Evolutionary conservation across 768 basidiomycete species (phyloP).

Genomic region (Tephrocybe sp.): DNA sequence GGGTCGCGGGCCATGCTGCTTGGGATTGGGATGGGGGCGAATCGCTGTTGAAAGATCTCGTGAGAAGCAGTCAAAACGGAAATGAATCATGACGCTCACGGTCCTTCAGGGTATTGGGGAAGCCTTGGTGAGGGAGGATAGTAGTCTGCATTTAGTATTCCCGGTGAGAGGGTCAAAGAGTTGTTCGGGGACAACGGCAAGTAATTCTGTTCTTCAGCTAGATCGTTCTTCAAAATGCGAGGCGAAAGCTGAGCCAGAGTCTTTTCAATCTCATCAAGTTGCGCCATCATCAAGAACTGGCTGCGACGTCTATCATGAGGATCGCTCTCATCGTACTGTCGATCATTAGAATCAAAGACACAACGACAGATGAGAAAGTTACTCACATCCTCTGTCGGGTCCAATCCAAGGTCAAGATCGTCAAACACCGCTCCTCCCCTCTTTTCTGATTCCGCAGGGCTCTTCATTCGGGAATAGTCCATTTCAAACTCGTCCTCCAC

Average conservation of each 20-base stretch:
- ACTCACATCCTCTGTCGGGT: conserved; percentile 43
- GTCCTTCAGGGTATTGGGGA: conserved; percentile 26
- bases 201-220: conserved; percentile 33
- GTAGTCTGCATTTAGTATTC: conserved; percentile 24
- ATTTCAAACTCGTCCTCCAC: conserved; percentile 40
- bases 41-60: conserved; percentile 12
- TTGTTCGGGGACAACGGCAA: conserved; percentile 32
- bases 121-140: conserved; percentile 37
- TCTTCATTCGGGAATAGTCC: conserved; percentile 28
- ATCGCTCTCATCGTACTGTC: conserved; percentile 66
- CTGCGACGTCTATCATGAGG: conserved; percentile 73
- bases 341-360: conserved; percentile 14
- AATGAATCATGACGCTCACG: conserved; percentile 20
- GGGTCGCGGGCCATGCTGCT: conserved; percentile 39
- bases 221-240: conserved; percentile 39
- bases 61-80: neutral
- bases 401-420: conserved; percentile 49
- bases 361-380: conserved; percentile 1
- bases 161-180: conserved; percentile 26
- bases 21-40: conserved; percentile 14
- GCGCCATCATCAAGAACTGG: conserved; percentile 70
- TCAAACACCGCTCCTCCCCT: conserved; percentile 50
- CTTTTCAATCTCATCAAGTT: conserved; percentile 80
- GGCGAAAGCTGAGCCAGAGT: conserved; percentile 69
- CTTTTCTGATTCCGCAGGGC: conserved; percentile 41